Percentiles rank a stretch among this genome's conserved stretches.
Evolutionary conservation across 1,139 yeast genomes (phyloP).

Genomic region (Hemisphaericaspora xylanilytica): DNA sequence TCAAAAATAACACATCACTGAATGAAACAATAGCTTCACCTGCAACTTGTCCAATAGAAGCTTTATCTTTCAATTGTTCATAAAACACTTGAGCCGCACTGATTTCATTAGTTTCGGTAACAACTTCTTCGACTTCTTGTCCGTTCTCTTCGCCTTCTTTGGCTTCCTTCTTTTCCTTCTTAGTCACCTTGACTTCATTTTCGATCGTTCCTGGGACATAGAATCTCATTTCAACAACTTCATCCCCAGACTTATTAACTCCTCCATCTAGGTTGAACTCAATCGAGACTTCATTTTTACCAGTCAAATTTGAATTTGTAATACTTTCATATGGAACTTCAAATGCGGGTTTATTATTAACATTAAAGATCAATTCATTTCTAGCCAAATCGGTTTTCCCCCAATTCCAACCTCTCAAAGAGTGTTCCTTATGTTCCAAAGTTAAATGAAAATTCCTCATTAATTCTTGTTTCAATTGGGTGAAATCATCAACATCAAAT

Average conservation of each 20-base stretch:
- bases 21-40: constrained; percentile 98
- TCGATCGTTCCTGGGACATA: constrained; percentile 78
- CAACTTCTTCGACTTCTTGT: constrained; percentile 36
- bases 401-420: constrained; percentile 99
- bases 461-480: constrained; percentile 76
- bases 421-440: constrained; percentile 83
- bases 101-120: constrained; percentile 52
- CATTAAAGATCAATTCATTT: constrained; percentile 82
- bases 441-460: constrained; percentile 71
- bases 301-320: constrained; percentile 85
- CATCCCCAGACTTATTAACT: constrained; percentile 75
- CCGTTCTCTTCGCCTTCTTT: constrained; percentile 33
- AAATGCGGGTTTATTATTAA: constrained; percentile 86
- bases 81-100: constrained; percentile 83
- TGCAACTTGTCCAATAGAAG: constrained; percentile 93
- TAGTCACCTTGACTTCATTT: constrained; percentile 40
- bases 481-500: constrained; percentile 79
- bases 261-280: constrained; percentile 70
- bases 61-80: constrained; percentile 88
- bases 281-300: constrained; percentile 89
- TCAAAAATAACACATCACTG: constrained; percentile 84
- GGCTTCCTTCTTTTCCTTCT: constrained; percentile 27
- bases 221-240: constrained; percentile 89
- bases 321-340: constrained; percentile 84
- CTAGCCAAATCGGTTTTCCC: constrained; percentile 91